Evolutionary conservation across 345 rosid species (phyloP).

Genomic region (Rhodomyrtus tomentosa): DNA sequence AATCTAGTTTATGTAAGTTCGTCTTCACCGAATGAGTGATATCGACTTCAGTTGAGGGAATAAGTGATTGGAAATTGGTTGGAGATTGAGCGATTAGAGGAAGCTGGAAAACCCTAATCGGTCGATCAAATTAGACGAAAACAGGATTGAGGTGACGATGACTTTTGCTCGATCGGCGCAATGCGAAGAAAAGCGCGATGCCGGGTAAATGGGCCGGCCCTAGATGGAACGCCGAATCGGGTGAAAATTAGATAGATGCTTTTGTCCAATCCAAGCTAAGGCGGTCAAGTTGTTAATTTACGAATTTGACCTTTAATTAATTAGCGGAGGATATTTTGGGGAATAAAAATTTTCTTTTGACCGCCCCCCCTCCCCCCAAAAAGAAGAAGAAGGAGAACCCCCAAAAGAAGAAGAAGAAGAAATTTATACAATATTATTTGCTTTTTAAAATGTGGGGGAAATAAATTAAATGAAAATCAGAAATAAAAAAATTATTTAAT

Average conservation of each 20-base stretch:
- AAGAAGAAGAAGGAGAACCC: too few species aligned
- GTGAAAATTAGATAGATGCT: too few species aligned
- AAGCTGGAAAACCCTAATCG: not conserved
- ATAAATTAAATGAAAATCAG: not conserved
- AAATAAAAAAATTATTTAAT: not conserved
- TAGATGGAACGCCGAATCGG: not conserved
- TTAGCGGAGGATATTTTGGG: not conserved
- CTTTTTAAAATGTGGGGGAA: too few species aligned
- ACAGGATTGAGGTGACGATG: not conserved
- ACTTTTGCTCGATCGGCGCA: not conserved
- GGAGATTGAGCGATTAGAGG: not conserved
- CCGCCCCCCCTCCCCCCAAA: too few species aligned
- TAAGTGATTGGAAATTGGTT: not conserved
- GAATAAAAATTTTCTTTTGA: too few species aligned
- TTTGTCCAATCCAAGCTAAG: too few species aligned
- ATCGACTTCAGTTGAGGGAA: too few species aligned
- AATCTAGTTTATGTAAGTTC: too few species aligned
- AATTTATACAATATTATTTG: not conserved
- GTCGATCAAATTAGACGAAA: not conserved
- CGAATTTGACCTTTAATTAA: not conserved
- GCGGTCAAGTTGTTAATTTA: too few species aligned
- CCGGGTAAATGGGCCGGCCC: not conserved
- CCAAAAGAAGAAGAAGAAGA: too few species aligned
- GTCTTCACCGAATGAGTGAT: too few species aligned
- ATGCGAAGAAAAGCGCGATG: not conserved